phyloP scores from a whole-genome alignment of 176 grass and related monocot species.

The Hsuehochloa calcarea region DNA sequence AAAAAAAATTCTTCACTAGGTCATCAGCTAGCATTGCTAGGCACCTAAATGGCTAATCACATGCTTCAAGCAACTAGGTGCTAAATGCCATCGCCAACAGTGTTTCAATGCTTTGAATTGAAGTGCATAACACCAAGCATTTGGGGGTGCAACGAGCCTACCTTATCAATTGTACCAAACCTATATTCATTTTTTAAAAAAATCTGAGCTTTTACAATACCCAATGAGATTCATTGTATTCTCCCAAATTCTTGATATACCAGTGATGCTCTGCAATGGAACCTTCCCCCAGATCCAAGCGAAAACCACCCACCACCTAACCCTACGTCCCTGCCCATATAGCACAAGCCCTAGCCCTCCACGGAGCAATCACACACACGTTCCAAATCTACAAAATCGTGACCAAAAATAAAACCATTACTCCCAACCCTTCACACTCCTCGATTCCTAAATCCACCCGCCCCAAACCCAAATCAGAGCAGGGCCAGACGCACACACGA shows the following conservation, averaged over 20 bases:
- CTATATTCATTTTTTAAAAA: background rate
- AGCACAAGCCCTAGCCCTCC: background rate
- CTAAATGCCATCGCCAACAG: background rate
- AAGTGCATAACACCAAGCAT: background rate
- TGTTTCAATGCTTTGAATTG: background rate
- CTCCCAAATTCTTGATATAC: background rate
- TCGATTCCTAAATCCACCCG: background rate
- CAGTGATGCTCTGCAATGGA: background rate
- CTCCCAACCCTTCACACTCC: background rate
- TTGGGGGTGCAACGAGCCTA: background rate
- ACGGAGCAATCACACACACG: background rate
- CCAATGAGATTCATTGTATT: background rate
- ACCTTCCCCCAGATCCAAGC: slow-evolving; percentile 32
- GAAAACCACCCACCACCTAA: background rate
- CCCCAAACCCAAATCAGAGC: slow-evolving; percentile 10
- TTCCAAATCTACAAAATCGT: slow-evolving; percentile 19
- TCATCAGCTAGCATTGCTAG: background rate
- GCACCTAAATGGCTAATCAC: background rate
- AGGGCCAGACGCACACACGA: background rate
- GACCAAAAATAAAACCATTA: background rate
- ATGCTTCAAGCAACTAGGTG: slow-evolving; percentile 16
- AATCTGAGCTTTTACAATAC: background rate
- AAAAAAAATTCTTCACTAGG: background rate
- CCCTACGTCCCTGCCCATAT: background rate
- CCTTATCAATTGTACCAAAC: background rate